Conservation (phyloP, 2,329 filamentous ascomycete genomes). For the Sclerotinia sclerotiorum region DNA sequence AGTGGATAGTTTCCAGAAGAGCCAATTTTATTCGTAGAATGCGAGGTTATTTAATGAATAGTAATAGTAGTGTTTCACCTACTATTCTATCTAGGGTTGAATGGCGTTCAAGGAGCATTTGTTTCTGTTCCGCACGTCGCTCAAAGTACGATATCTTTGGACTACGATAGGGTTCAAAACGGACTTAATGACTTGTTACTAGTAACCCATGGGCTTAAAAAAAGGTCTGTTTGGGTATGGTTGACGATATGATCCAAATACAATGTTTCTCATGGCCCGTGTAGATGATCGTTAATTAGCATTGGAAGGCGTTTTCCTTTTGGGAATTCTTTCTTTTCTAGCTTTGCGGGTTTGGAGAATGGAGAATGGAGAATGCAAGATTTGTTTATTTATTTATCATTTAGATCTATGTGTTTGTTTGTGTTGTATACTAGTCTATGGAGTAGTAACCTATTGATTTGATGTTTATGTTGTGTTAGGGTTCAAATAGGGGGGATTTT, state of each 20-base stretch:
- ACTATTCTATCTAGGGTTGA: constrained; percentile 1
- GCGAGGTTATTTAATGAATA: not conserved
- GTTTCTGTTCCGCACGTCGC: not conserved
- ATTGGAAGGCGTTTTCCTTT: not conserved
- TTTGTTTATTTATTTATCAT: not conserved
- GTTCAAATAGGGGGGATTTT: too few species aligned
- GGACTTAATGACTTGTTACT: constrained; percentile 7
- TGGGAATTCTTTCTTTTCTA: not conserved
- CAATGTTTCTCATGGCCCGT: not conserved
- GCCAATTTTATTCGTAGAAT: constrained; percentile 62
- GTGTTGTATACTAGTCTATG: too few species aligned
- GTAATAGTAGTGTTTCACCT: not conserved
- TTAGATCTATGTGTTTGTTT: not conserved
- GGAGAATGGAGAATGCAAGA: too few species aligned
- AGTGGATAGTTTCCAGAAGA: constrained; percentile 70
- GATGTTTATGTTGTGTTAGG: too few species aligned
- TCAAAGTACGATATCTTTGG: not conserved
- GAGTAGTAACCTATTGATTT: too few species aligned
- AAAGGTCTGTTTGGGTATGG: not conserved
- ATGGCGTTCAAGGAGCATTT: constrained; percentile 2
- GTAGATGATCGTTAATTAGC: not conserved
- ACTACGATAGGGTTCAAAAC: not conserved
- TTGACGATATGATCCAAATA: constrained; percentile 3
- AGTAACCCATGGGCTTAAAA: not conserved
- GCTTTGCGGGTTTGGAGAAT: not conserved